These are phyloP conservation scores for Petasospora rhodanensis DNA, from an alignment of 1,139 yeast genomes.

Conservation along the genomic window DNA sequence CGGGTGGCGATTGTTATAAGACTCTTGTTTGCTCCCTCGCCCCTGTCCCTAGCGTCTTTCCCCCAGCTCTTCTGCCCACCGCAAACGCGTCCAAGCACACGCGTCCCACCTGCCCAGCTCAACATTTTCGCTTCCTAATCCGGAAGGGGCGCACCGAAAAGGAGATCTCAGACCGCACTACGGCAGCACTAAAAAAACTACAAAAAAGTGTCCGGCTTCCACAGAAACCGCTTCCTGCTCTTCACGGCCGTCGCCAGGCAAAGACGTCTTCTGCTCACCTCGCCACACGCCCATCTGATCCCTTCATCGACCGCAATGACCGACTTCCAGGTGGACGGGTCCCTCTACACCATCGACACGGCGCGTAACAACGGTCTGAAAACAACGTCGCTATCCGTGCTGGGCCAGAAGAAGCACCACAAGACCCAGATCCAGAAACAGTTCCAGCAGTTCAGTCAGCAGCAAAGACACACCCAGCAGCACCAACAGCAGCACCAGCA, in stretches of 20 bases:
- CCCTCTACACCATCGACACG: conserved; percentile 10
- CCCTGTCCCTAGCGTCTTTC: too few relatives aligned
- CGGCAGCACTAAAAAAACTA: too few relatives aligned
- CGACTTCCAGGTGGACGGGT: too few relatives aligned
- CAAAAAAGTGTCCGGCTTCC: too few relatives aligned
- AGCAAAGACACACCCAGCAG: conserved; percentile 4
- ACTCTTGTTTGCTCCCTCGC: too few relatives aligned
- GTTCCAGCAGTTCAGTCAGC: conserved; percentile 21
- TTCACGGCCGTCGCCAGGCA: conserved; percentile 1
- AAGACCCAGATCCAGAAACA: conserved; percentile 23
- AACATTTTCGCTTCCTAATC: conserved; percentile 1
- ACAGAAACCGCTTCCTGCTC: neutral
- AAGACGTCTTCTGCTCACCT: too few relatives aligned
- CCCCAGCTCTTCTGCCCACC: too few relatives aligned
- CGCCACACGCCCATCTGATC: too few relatives aligned
- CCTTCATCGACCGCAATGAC: conserved; percentile 2
- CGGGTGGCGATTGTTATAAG: too few relatives aligned
- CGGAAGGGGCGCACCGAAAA: too few relatives aligned
- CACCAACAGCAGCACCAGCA: neutral
- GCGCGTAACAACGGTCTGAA: conserved; percentile 12
- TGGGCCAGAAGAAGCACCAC: conserved; percentile 21
- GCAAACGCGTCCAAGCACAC: conserved; percentile 1
- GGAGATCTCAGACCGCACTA: too few relatives aligned
- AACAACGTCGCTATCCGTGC: conserved; percentile 21
- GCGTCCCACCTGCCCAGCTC: too few relatives aligned